phyloP scores from a whole-genome alignment of 805 yeast species.

The Barnettozyma salicaria region DNA sequence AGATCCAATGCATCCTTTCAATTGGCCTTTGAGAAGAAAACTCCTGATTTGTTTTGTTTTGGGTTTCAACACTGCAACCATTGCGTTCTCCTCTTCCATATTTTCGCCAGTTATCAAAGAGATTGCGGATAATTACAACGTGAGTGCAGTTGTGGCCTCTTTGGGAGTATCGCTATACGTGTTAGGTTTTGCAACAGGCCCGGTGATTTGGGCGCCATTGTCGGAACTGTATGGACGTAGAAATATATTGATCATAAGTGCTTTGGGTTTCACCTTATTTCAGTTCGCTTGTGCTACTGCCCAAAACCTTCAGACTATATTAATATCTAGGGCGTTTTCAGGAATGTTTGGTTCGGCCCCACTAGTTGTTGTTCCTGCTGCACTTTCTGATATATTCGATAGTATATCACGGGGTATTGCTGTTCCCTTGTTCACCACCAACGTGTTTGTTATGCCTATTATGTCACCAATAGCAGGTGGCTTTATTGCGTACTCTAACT shows the following conservation, averaged over 20 bases:
- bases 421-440: conserved; percentile 62
- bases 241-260: conserved; percentile 48
- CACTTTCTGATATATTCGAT: conserved; percentile 75
- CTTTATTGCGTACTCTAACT: conserved; percentile 48
- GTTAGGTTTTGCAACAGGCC: conserved; percentile 89
- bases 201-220: conserved; percentile 83
- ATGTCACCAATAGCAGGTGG: conserved; percentile 75
- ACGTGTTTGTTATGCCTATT: conserved; percentile 75
- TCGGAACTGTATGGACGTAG: conserved; percentile 74
- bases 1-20: conserved; percentile 77
- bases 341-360: conserved; percentile 85
- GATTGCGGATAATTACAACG: conserved; percentile 45
- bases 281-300: conserved; percentile 72
- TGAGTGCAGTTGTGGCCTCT: conserved; percentile 61
- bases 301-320: conserved; percentile 67
- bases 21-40: conserved; percentile 55
- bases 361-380: conserved; percentile 79
- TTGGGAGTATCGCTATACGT: conserved; percentile 78
- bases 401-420: conserved; percentile 68
- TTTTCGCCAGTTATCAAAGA: conserved; percentile 56
- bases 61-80: conserved; percentile 43
- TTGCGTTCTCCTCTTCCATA: conserved; percentile 76
- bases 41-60: conserved; percentile 35
- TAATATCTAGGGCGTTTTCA: conserved; percentile 73
- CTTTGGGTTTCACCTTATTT: conserved; percentile 52